Conservation (phyloP, 352 stramenopile genomes). For the Stephanocyclus meneghinianus region DNA sequence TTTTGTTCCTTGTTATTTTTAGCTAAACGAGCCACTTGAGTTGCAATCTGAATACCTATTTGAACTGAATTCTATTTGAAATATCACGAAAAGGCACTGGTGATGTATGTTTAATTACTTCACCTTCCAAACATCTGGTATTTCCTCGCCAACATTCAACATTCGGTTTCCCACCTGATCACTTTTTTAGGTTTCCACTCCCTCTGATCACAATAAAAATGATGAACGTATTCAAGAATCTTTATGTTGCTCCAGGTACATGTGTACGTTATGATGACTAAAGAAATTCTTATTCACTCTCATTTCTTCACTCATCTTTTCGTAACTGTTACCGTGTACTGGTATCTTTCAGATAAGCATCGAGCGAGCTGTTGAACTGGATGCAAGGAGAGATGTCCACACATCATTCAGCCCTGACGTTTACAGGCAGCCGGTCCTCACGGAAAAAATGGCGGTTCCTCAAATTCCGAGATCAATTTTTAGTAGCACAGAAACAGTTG, state of each 20-base stretch:
- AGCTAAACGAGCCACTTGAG: no score
- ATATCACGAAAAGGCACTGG: constrained; percentile 17
- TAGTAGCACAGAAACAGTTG: neutral
- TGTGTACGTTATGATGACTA: constrained; percentile 35
- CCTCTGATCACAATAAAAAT: constrained; percentile 63
- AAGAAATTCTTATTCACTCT: neutral
- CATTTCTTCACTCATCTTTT: neutral
- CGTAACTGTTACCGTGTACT: neutral
- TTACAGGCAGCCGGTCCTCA: constrained; percentile 59
- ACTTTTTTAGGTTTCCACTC: constrained; percentile 51
- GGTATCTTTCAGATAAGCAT: constrained; percentile 2
- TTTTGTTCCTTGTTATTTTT: neutral
- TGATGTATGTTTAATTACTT: constrained; percentile 24
- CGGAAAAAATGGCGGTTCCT: constrained; percentile 29
- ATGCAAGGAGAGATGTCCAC: constrained; percentile 37
- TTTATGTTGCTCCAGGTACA: constrained; percentile 47
- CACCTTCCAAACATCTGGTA: neutral
- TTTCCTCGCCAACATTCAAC: neutral
- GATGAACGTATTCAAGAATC: constrained; percentile 59
- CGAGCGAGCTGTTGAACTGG: constrained; percentile 60
- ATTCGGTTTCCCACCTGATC: neutral
- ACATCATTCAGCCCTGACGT: constrained; percentile 49
- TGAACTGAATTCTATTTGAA: neutral
- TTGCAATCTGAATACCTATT: neutral
- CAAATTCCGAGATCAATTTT: constrained; percentile 15